Evolutionary conservation across 2,329 filamentous ascomycete species (phyloP).

Genomic region (Lachnellula willkommii): DNA sequence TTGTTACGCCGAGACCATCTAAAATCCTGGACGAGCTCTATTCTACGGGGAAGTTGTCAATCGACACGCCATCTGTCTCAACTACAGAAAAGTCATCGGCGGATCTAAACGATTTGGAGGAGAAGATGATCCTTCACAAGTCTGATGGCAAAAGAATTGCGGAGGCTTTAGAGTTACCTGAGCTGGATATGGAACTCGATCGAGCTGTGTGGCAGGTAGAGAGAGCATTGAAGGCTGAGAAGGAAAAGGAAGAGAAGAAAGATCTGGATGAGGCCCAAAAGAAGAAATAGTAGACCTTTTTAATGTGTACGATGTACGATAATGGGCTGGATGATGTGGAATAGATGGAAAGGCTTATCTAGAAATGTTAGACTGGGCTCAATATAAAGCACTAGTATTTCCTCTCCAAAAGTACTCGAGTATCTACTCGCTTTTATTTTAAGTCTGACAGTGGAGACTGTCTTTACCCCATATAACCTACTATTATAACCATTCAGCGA

Average conservation of each 20-base stretch:
- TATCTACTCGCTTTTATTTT: too few species aligned
- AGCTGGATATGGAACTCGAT: slow-evolving; percentile 67
- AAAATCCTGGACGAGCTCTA: slow-evolving; percentile 71
- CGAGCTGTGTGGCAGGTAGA: slow-evolving; percentile 71
- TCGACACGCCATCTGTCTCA: slow-evolving; percentile 2
- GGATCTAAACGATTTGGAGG: slow-evolving; percentile 27
- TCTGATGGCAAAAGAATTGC: slow-evolving; percentile 54
- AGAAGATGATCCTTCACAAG: slow-evolving; percentile 42
- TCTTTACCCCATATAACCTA: too few species aligned
- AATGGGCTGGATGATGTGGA: neutral
- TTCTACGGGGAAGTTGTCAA: slow-evolving; percentile 23
- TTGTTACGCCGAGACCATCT: slow-evolving; percentile 62
- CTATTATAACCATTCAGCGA: too few species aligned
- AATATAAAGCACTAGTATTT: neutral
- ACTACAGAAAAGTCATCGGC: slow-evolving; percentile 4
- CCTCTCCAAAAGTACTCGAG: neutral
- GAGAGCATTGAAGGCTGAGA: slow-evolving; percentile 28
- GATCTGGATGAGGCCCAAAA: slow-evolving; percentile 16
- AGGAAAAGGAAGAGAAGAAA: slow-evolving; percentile 23
- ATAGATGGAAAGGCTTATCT: neutral
- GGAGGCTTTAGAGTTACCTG: slow-evolving; percentile 59
- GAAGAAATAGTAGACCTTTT: slow-evolving; percentile 11
- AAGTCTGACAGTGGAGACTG: too few species aligned
- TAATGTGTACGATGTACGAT: neutral
- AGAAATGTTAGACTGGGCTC: slow-evolving; percentile 5